Evolutionary conservation across 179 eudicot species (phyloP), one percentile per base, ranked within the genome.

Genomic region (Nepenthes alata): DNA sequence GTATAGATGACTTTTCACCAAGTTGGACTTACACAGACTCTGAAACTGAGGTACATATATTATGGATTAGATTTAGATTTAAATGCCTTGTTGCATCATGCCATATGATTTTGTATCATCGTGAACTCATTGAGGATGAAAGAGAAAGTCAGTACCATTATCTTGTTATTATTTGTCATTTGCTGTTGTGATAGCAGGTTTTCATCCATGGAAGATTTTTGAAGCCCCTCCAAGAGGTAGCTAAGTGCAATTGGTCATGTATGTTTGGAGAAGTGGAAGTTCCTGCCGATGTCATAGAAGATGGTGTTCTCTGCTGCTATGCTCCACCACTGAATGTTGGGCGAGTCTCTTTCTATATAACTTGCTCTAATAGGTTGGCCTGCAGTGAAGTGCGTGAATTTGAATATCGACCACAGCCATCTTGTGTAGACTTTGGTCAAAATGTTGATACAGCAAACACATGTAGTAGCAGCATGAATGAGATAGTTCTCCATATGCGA

Each of bases 221-320:
- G 75, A 80, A 75, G 61, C 67, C 70, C 55, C 73, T 62, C 52
- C 65, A 66, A 7, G 79, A 69, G 53, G 60, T 77, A 35, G 70
- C 37, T 57, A 77, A 66, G 64, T 67, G 63, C 48, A 68, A 57
- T 12, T 86, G 87, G 87, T 74, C 85, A 37, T 79, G 84, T 70
- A 84, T 86, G 94, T 86, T 86, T 71, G 94, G 89, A 63, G 89
- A 86, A 69, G 74, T 80, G 37, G 94, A 84, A 67, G 94, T 80
- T 16, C 71, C 84, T 65, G 87, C 85, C 61, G 72, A 80, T 61
- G 78, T 82, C 67, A 38, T 76, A 36, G 65, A 70, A 47, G 75
- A 78, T 37, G 71, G 75, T 48, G 68, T 71, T 45, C 75, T 86
- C 41, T 68, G 80, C 59, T 86, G 89, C 77, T 70, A 62, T 74